phyloP scores from a whole-genome alignment of 2,329 filamentous ascomycete species.

The Curvularia sp. region DNA sequence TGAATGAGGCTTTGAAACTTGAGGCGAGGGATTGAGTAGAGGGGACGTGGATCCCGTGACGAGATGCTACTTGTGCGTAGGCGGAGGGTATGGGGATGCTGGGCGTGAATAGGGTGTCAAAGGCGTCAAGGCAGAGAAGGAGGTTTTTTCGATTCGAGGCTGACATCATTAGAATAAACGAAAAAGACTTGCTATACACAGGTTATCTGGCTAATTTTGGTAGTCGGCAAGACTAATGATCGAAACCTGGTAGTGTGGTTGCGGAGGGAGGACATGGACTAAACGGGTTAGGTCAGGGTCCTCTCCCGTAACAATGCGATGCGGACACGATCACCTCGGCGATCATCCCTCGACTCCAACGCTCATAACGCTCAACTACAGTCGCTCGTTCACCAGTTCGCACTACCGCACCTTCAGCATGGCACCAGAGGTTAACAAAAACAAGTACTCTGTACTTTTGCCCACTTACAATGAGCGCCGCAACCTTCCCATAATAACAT shows the following conservation, averaged over 20 bases:
- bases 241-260: neutral
- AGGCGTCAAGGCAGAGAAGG: constrained; percentile 69
- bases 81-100: constrained; percentile 59
- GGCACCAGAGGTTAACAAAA: constrained; percentile 53
- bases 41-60: constrained; percentile 58
- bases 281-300: constrained; percentile 32
- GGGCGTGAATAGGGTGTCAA: constrained; percentile 68
- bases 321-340: constrained; percentile 40
- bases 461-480: constrained; percentile 98
- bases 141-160: constrained; percentile 53
- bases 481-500: constrained; percentile 95
- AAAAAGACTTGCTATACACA: neutral
- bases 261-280: constrained; percentile 23
- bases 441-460: constrained; percentile 97
- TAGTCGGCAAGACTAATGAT: constrained; percentile 2
- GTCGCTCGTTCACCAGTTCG: constrained; percentile 40
- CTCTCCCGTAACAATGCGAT: constrained; percentile 11
- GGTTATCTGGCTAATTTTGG: neutral
- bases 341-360: constrained; percentile 20
- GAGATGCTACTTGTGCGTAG: constrained; percentile 62
- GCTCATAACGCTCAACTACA: constrained; percentile 26
- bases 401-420: constrained; percentile 33
- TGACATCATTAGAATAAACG: constrained; percentile 18
- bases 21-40: constrained; percentile 48
- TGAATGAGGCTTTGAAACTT: constrained; percentile 56